Base-by-base conservation (phyloP, 345 rosid genomes). In the Arabis alpina region DNA sequence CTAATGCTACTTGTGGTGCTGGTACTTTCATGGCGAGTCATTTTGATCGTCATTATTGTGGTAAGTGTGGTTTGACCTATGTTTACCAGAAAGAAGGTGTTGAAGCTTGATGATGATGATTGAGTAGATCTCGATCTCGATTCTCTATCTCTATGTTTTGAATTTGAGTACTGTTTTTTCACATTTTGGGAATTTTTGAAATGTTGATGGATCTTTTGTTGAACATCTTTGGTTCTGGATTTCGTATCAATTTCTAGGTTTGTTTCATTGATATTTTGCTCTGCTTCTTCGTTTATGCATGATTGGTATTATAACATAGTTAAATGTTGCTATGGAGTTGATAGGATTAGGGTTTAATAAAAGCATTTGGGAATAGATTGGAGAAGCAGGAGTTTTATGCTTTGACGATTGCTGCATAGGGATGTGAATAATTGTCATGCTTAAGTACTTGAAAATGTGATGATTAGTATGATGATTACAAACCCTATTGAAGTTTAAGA, bases 1-100 rank as follows among this genome's bases (percentile, higher is more conserved):
- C 88, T 42, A 86, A 82, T 53, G 81, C 81, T 0, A 87, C 85
- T 45, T 86, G 90, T 61, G 90, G 88, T 0, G 88, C 88, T 8
- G 90, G 88, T 2, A 86, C 90, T 6, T 86, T 86, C 81, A 86
- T 86, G 86, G 88, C 91, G 40, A 86, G 80, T 56, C 91, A 86
- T 58, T 84, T 84, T n/a, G 88, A 86, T 11, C 82, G 91, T 59
- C 91, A 86, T 77, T 86, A 86, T 64, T 84, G 91, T 63, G 91
- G 91, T 76, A 86, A 86, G 86, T 86, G 91, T 23, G 88, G 91
- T 14, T 86, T 86, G 32, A 86, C 91, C 0, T 86, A 84, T 55
- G 86, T 86, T 63, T 86, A 82, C 85, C 86, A 84, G 85, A 84
- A 84, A 65, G 88, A 86, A 30, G 90, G 85, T 5, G 86, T 70